A percentile compares a stretch with the other conserved stretches of the same genome.
phyloP scores from a whole-genome alignment of 768 basidiomycete genomes.

The Amanita pallidorosea region DNA sequence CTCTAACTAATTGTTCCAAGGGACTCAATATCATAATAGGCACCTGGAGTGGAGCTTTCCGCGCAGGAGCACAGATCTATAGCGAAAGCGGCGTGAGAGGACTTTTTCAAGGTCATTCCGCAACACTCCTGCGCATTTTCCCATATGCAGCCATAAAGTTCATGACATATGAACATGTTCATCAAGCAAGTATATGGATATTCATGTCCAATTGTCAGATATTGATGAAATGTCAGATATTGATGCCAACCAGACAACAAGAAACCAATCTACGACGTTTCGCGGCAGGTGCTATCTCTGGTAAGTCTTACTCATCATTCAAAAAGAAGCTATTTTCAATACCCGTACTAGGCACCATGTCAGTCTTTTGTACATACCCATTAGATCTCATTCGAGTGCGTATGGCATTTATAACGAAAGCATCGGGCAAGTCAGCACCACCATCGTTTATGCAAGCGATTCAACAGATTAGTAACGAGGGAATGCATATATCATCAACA shows the following conservation, averaged over 20 bases:
- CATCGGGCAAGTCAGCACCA: conserved; percentile 16
- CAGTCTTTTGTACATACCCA: conserved; percentile 91
- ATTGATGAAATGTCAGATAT: conserved; percentile 32
- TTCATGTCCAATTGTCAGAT: neutral
- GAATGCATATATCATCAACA: conserved; percentile 19
- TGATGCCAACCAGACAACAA: conserved; percentile 75
- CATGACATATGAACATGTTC: conserved; percentile 88
- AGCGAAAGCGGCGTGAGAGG: conserved; percentile 59
- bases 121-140: conserved; percentile 88
- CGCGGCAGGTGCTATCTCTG: conserved; percentile 78
- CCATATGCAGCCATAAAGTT: conserved; percentile 97
- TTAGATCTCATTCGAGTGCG: conserved; percentile 93
- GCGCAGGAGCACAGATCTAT: conserved; percentile 69
- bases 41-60: conserved; percentile 75
- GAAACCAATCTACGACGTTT: conserved; percentile 80
- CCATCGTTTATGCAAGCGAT: conserved; percentile 48
- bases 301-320: conserved; percentile 28
- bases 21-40: conserved; percentile 34
- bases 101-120: conserved; percentile 92
- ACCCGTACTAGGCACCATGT: conserved; percentile 53
- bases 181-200: conserved; percentile 40
- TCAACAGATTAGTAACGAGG: conserved; percentile 63
- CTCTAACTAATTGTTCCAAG: neutral
- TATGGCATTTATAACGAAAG: conserved; percentile 74
- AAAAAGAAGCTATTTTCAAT: neutral